Evolutionary conservation across 441 rosid species (phyloP).

Genomic region (Arabidopsis hybrid): DNA sequence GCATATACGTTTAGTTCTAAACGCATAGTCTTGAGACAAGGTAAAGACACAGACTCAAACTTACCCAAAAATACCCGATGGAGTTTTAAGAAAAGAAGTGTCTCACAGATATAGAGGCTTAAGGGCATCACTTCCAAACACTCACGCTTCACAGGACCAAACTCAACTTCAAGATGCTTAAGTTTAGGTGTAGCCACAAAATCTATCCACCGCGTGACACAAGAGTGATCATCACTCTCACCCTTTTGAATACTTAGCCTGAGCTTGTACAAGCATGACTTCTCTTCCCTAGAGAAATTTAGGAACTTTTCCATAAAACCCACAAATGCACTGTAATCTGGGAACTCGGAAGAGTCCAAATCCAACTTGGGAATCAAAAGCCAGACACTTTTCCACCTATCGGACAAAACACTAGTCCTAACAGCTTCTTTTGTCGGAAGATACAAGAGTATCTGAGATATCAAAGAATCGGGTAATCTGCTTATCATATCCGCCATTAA

Average conservation of each 20-base stretch:
- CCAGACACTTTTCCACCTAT: constrained; percentile 11
- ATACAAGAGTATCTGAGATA: constrained; percentile 17
- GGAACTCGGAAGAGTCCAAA: constrained; percentile 1
- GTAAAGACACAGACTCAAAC: no score
- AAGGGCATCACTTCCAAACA: no score
- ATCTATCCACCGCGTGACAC: constrained; percentile 21
- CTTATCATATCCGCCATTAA: neutral
- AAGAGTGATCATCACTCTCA: neutral
- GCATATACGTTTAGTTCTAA: no score
- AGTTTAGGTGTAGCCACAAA: neutral
- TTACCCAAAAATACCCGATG: no score
- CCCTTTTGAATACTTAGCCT: neutral
- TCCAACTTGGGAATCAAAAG: constrained; percentile 3
- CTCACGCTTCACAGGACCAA: constrained; percentile 6
- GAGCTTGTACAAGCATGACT: constrained; percentile 19
- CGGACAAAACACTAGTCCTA: constrained; percentile 10
- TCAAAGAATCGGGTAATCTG: constrained; percentile 20
- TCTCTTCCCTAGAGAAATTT: constrained; percentile 11
- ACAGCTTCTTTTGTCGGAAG: constrained; percentile 13
- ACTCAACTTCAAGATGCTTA: constrained; percentile 19
- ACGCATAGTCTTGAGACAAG: no score
- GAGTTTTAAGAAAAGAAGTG: no score
- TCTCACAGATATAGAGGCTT: no score
- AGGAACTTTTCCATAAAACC: constrained; percentile 9
- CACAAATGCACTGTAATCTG: constrained; percentile 16